Evolutionary conservation across 805 yeast genomes (phyloP), one percentile per base, ranked within the genome.

Genomic region (Metschnikowia borealis): DNA sequence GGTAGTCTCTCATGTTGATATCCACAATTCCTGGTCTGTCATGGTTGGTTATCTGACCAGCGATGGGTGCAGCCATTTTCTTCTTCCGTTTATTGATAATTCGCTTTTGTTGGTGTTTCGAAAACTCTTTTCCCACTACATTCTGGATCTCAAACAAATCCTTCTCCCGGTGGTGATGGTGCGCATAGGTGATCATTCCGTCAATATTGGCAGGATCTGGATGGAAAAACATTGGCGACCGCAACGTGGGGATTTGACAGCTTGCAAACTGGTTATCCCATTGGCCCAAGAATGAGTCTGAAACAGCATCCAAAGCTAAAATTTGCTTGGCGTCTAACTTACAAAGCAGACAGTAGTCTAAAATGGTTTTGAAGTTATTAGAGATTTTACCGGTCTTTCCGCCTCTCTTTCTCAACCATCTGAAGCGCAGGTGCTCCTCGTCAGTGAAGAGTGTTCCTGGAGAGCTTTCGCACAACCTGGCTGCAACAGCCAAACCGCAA

Each of bases 141-240:
- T 71, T 66, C 33, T 65, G 61, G 39, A 75, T 74, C 52, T 74
- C 77, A 62, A 61, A 66, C 47, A 75, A 56, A 42, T 73, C 76
- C 10, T 54, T 52, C 47, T 73, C 70, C 17, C 77, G 51, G 21
- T 60, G 59, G 31, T 59, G 51, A 11, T 51, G 47, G 48, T 67
- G 64, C 1, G 80, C 75, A 60, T 59, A 75, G 6, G 70, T 68
- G n/a, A 69, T 67, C 64, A 75, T 54, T 0, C 74, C 77, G 54
- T 75, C 80, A 8, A 74, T 60, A 54, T 72, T 73, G 2, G 61
- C 66, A 0, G 79, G 78, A 50, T 75, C 79, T 0, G 72, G 71
- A 48, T 75, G 80, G 55, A 75, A 75, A 49, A 75, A 74, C 79
- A 75, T 75, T 3, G 80, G 79, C 5, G 76, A 70, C 20, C 79